These are phyloP conservation scores for Fusarium circinatum DNA, from an alignment of 2,329 filamentous ascomycete genomes.

Conservation along the genomic window DNA sequence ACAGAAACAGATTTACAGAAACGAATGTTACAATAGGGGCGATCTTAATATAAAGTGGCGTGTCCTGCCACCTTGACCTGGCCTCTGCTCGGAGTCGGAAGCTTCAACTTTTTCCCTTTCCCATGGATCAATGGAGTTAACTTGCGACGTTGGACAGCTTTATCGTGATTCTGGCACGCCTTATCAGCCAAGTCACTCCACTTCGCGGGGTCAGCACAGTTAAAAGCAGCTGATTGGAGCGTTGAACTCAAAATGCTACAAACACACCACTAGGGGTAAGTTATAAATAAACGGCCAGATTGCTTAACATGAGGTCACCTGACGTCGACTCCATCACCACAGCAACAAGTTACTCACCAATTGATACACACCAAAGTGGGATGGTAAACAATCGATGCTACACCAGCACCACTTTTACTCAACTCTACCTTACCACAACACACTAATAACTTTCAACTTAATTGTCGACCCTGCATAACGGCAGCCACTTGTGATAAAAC, in stretches of 20 bases:
- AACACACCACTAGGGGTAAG: constrained; percentile 23
- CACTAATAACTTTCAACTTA: constrained; percentile 27
- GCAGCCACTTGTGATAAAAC: constrained; percentile 5
- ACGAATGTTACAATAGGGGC: constrained; percentile 12
- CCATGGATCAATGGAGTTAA: constrained; percentile 23
- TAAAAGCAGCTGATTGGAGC: constrained; percentile 29
- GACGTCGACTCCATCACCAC: constrained; percentile 10
- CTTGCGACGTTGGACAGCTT: constrained; percentile 34
- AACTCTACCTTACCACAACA: constrained; percentile 18
- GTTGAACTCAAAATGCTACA: not conserved
- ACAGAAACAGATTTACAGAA: constrained; percentile 14
- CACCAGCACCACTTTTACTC: constrained; percentile 22
- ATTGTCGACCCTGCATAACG: constrained; percentile 11
- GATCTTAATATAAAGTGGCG: constrained; percentile 32
- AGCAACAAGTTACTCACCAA: constrained; percentile 8
- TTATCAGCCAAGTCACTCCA: constrained; percentile 35
- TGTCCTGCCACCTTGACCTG: constrained; percentile 24
- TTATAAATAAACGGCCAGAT: not conserved
- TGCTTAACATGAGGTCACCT: constrained; percentile 31
- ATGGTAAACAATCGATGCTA: constrained; percentile 41
- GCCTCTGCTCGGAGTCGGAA: constrained; percentile 30
- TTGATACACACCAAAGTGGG: constrained; percentile 22
- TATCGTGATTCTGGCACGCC: constrained; percentile 33
- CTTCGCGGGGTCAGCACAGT: constrained; percentile 36
- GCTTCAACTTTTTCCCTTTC: constrained; percentile 21